Evolutionary conservation across 768 basidiomycete genomes (phyloP), one percentile per base, ranked within the genome.

Genomic region (Naganishia kalamii): DNA sequence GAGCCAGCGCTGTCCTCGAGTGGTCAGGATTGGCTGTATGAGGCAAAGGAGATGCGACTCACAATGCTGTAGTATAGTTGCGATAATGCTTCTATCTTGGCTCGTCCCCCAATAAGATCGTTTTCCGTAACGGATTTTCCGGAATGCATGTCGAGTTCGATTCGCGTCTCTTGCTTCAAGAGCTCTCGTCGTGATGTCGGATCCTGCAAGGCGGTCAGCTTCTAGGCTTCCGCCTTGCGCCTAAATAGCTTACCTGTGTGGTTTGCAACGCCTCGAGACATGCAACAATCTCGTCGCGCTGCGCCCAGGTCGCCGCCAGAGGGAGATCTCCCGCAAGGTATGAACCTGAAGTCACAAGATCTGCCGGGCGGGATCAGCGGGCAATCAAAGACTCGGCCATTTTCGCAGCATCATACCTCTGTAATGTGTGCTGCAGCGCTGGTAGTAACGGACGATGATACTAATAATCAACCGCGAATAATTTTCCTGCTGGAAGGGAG

Each of bases 401-500:
- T 5, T 32, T 46, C 17, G 32, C 10, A 49, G 1, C n/a, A 12
- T 46, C 70, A 63, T n/a, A 72, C 85, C 84, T 68, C 91, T 88
- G 75, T 90, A 96, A 41, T 86, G 83, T 72, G 92, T 88, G 70
- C 89, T 91, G 70, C 92, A 97, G 29, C 88, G 85, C 74, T 96
- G 91, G 72, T 97, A 96, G 74, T 94, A 96, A 76, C 96, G 92
- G 43, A 94, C 91, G 64, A 97, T 88, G 61, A 98, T 88, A 17
- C 88, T 87, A 33, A 98, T 84, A 64, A 98, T 93, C 32, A 98
- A 81, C n/a, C 91, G 85, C 19, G 90, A 87, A 75, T 97, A 96
- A 74, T 87, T 92, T 77, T 98, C 94, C 66, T 87, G 84, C 73
- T 97, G 94, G 79, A 98, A 98, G 0, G 93, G 92, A 19, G 90